phyloP scores from a whole-genome alignment of 2,329 filamentous ascomycete species.

The Sporothrix schenckii region DNA sequence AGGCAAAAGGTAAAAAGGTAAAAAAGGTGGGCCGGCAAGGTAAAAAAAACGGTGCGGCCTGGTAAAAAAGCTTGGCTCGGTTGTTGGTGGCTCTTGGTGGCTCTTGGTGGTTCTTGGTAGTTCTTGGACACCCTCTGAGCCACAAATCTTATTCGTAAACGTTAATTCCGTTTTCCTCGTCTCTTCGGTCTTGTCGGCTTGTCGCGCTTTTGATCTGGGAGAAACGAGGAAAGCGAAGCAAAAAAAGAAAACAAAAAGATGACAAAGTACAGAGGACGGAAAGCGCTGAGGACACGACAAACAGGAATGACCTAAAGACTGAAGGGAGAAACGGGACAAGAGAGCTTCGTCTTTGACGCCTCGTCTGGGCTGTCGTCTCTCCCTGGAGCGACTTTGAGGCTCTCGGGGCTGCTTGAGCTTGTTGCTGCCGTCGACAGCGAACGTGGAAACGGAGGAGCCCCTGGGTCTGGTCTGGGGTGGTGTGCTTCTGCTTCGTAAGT shows the following conservation, averaged over 20 bases:
- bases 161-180: neutral
- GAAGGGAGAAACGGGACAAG: neutral
- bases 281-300: neutral
- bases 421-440: slow-evolving; percentile 5
- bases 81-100: slow-evolving; percentile 15
- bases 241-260: neutral
- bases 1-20: neutral
- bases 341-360: slow-evolving; percentile 2
- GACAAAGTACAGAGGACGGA: too few species aligned
- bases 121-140: slow-evolving; percentile 5
- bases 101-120: neutral
- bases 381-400: neutral
- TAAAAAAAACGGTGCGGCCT: too few species aligned
- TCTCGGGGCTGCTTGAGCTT: neutral
- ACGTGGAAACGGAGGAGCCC: slow-evolving; percentile 6
- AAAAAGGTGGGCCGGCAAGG: neutral
- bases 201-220: too few species aligned
- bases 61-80: slow-evolving; percentile 21
- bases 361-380: neutral
- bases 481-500: neutral
- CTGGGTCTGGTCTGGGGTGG: neutral
- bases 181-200: neutral
- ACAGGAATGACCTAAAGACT: neutral
- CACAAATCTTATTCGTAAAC: slow-evolving; percentile 19
- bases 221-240: neutral